Base-by-base conservation (phyloP, 2,329 filamentous ascomycete species). In the Verticillium tricorpus region DNA sequence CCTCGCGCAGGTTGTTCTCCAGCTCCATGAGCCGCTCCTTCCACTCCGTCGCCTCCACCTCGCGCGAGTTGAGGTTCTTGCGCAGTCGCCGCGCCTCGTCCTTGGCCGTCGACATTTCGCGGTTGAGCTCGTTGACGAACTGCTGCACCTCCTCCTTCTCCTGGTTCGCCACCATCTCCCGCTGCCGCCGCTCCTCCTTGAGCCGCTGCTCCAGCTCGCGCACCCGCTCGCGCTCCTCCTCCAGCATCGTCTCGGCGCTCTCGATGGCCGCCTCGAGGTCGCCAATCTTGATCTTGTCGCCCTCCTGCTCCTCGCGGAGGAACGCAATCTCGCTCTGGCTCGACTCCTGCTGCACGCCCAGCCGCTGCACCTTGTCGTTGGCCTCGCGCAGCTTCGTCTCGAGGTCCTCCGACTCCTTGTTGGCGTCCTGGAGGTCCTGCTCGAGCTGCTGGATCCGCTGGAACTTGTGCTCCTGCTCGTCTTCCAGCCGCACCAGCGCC, bases 141-240 rank as follows among this genome's bases (percentile, higher is more conserved):
- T 94, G 91, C 77, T 98, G 93, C 59, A 96, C 91, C 72, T 98
- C 94, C 72, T 96, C 91, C 79, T 98, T 97, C 77, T 97, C 93
- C 70, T 91, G 89, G 71, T 87, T 90, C 56, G 92, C 92, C 60
- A 97, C 85, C 57, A 93, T 85, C 73, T 98, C 94, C 55, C 92
- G 86, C 76, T 98, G 94, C 67, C 90, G 85, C 61, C 93, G 83
- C 77, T 98, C 95, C 62, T 90, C 87, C 25, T 85, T 82, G 28
- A 97, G 83, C n/a, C 89, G 86, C 65, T 88, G 84, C 69, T 93
- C 89, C 32, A 93, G 80, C 68, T 93, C 90, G 69, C 80, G 82
- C 19, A 83, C 81, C 56, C 86, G 88, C 64, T 97, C 93, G 74
- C 89, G 90, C 74, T 97, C 93, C 59, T 95, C 93, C 61, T 90